Evolutionary conservation across 352 stramenopile genomes (phyloP), one percentile per base, ranked within the genome.

Genomic region (Globisporangium cederbergense): DNA sequence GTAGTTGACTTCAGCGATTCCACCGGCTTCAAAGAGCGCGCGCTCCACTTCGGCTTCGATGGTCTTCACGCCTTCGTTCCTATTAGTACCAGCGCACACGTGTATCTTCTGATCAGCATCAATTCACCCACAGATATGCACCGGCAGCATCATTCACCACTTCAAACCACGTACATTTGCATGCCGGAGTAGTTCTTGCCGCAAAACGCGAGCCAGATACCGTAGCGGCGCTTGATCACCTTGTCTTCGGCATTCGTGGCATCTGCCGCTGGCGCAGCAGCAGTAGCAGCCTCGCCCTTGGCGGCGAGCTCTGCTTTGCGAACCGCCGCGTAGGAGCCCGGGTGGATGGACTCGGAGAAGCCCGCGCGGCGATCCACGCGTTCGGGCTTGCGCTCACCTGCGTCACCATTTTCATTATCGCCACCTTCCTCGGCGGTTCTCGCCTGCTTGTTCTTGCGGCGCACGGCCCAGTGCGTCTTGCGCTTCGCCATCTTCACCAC

Each of bases 31-130:
- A 60, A 93, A 97, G 57, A 97, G 67, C 58, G 90, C 91, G 22
- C 80, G 78, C 71, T 97, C 89, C 34, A 98, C 72, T 72, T 97
- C 91, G 18, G 88, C 83, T 59, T 98, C 91, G 61, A 98, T 92
- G 22, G 91, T 97, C 64, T 87, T 76, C 25, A 96, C 87, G 60
- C 85, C 84, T 60, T 93, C 78, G 54, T 97, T 97, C 75, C 86
- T 92, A 68, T 36, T 36, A 30, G 1, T 18, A 28, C 4, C 11
- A n/a, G 14, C 6, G 28, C 3, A 11, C 14, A 20, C 13, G 42
- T 46, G 11, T n/a, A 14, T 14, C 32, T 30, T 14, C 4, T 6
- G 1, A n/a, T 45, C 2, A 58, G 32, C n/a, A 57, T n/a, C 6
- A 25, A 60, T 4, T 2, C 18, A 47, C 4, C n/a, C 34, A 55